Evolutionary conservation across 2,329 filamentous ascomycete genomes (phyloP).

Genomic region (Piedraia hortae): DNA sequence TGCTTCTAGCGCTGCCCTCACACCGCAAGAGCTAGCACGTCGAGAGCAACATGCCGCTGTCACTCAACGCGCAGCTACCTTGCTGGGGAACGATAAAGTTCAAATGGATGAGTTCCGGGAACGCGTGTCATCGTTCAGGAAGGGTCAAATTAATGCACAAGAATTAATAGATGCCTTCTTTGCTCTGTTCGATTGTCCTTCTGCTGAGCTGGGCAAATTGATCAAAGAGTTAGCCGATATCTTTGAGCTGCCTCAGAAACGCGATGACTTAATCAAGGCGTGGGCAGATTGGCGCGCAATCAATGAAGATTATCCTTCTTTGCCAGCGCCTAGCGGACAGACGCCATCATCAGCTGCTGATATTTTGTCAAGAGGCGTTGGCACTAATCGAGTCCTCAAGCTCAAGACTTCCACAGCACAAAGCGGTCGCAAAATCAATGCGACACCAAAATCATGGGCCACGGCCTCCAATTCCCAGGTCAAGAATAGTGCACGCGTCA

Average conservation of each 20-base stretch:
- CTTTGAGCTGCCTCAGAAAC: slow-evolving; percentile 58
- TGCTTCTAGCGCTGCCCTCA: slow-evolving; percentile 18
- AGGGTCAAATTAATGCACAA: slow-evolving; percentile 37
- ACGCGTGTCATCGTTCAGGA: slow-evolving; percentile 53
- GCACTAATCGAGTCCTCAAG: slow-evolving; percentile 35
- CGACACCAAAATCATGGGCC: slow-evolving; percentile 26
- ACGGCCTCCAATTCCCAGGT: slow-evolving; percentile 12
- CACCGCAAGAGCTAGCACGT: slow-evolving; percentile 56
- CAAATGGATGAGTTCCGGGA: slow-evolving; percentile 57
- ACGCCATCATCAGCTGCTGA: slow-evolving; percentile 25
- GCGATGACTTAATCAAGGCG: slow-evolving; percentile 44
- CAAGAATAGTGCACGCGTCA: slow-evolving; percentile 4
- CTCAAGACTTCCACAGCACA: slow-evolving; percentile 42
- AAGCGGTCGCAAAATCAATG: slow-evolving; percentile 22
- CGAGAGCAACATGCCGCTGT: slow-evolving; percentile 58
- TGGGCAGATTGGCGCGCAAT: slow-evolving; percentile 93
- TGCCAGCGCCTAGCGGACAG: slow-evolving; percentile 48
- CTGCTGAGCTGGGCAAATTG: slow-evolving; percentile 60
- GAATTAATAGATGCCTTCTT: slow-evolving; percentile 74
- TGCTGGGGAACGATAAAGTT: slow-evolving; percentile 46
- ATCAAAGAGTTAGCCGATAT: slow-evolving; percentile 79
- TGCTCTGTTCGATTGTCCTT: slow-evolving; percentile 53
- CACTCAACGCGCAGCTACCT: slow-evolving; percentile 54
- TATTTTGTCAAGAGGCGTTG: slow-evolving; percentile 22
- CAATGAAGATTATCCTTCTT: slow-evolving; percentile 78